Conservation (phyloP, 1,139 yeast species). For the Barnettozyma hawaiiensis region DNA sequence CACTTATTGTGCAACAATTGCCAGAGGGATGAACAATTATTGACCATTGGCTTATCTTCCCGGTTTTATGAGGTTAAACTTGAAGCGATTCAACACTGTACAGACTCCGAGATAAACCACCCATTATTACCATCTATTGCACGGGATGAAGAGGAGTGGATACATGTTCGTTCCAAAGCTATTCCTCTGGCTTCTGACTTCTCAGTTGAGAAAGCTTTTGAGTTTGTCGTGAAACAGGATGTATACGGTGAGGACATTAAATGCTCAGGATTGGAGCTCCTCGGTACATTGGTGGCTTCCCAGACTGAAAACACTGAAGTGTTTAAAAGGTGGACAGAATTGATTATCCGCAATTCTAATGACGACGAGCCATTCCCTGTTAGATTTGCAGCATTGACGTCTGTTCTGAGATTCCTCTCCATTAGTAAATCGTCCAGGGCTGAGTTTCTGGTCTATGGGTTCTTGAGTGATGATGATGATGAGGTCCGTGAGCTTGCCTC, state of each 20-base stretch:
- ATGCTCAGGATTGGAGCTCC: conserved; percentile 42
- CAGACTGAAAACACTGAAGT: conserved; percentile 9
- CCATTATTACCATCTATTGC: conserved; percentile 18
- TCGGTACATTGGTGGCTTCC: conserved; percentile 43
- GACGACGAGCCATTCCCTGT: conserved; percentile 43
- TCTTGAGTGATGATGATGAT: conserved; percentile 57
- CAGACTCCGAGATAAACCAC: conserved; percentile 5
- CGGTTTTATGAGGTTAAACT: conserved; percentile 46
- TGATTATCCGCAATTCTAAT: conserved; percentile 30
- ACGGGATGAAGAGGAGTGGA: conserved; percentile 16
- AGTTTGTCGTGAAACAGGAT: conserved; percentile 22
- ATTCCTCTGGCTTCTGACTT: conserved; percentile 18
- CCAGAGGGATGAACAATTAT: conserved; percentile 23
- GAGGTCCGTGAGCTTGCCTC: conserved; percentile 40
- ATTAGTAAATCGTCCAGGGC: conserved; percentile 8
- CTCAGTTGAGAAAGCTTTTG: conserved; percentile 15
- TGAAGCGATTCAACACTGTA: conserved; percentile 34
- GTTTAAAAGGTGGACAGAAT: conserved; percentile 30
- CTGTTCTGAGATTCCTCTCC: conserved; percentile 33
- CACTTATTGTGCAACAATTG: conserved; percentile 26
- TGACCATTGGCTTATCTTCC: conserved; percentile 34
- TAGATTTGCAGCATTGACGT: conserved; percentile 44
- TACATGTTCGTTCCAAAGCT: conserved; percentile 16
- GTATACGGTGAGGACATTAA: conserved; percentile 41
- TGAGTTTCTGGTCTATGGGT: conserved; percentile 31